Conservation (phyloP, 2,329 filamentous ascomycete species). For the Pseudocercospora fijiensis region DNA sequence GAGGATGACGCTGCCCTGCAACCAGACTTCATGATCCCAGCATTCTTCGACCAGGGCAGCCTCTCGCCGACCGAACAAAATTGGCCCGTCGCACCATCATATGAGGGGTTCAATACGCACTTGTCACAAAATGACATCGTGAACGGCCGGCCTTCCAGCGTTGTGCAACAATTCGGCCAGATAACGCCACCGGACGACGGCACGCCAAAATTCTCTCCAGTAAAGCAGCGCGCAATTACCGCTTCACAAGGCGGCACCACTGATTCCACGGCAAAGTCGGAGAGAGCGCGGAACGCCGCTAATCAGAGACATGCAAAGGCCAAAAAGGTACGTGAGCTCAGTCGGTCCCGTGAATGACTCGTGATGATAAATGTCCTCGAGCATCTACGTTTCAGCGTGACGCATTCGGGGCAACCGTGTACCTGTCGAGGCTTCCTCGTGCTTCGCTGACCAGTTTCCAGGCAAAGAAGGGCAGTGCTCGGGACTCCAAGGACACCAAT, state of each 20-base stretch:
- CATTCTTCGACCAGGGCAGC: conserved; percentile 14
- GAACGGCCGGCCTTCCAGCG: conserved; percentile 21
- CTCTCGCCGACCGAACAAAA: conserved; percentile 11
- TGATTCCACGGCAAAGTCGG: conserved; percentile 29
- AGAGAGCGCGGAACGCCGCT: conserved; percentile 36
- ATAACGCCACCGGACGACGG: conserved; percentile 41
- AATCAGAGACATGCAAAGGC: conserved; percentile 34
- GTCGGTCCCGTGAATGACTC: not conserved
- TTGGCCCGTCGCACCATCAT: conserved; percentile 9
- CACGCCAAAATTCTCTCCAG: conserved; percentile 16
- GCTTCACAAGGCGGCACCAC: conserved; percentile 11
- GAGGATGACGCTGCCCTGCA: not conserved
- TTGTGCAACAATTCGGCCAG: conserved; percentile 37
- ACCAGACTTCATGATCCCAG: conserved; percentile 5
- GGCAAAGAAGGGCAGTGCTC: conserved; percentile 26
- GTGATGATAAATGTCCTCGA: not conserved
- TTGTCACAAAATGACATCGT: conserved; percentile 24
- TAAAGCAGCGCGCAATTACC: not conserved
- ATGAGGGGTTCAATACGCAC: conserved; percentile 6
- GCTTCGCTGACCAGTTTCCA: not conserved
- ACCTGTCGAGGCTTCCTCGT: not conserved
- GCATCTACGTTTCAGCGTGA: not conserved
- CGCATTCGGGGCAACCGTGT: not conserved
- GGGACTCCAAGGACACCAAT: conserved; percentile 9
- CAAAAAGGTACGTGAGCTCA: conserved; percentile 21